Base-by-base conservation (phyloP, 1,284 basidiomycete species). In the Fomitopsis pinicola region DNA sequence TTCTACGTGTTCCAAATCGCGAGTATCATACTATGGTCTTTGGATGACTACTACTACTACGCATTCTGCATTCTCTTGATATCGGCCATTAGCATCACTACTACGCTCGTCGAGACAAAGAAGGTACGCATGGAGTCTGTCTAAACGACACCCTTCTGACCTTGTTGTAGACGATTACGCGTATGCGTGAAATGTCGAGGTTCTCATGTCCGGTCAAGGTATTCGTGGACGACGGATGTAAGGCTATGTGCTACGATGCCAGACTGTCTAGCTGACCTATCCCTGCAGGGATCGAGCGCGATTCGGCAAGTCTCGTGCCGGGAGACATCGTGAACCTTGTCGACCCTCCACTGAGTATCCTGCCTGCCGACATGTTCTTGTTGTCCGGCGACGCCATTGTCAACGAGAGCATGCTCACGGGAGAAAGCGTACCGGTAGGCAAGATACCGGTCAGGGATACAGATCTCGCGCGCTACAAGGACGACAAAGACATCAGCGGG, bases 1-100 rank as follows among this genome's bases (percentile, higher is more conserved):
- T 98, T 98, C 77, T 98, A 97, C 72, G 91, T 99, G 60, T 99
- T 99, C 75, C 97, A 99, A 82, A 91, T 99, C 66, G 95, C 95
- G 55, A 97, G 95, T 64, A 93, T 99, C 67, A 78, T 94, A 28
- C 78, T 99, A 10, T 99, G 97, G 97, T 91, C 91, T 3, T 69
- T 98, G 59, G 97, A 99, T 69, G 85, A 98, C 71, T 96, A 98
- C 71, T 97, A 92, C 73, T 98, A 97, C 72, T 99, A 99, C 73
- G 97, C 97, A 2, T 97, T 97, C 68, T 98, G 96, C 69, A 99
- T 99, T 67, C 94, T 90, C 42, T 78, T 97, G 58, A 99, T 99
- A 69, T 97, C 94, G 46, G 78, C 91, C 30, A 80, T 91, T 60
- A 97, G 93, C 69, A 92, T 99, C 65, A 73, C 84, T 4, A 92